Base-by-base conservation (phyloP, 495 filamentous ascomycete species). In the Penicillium steckii region DNA sequence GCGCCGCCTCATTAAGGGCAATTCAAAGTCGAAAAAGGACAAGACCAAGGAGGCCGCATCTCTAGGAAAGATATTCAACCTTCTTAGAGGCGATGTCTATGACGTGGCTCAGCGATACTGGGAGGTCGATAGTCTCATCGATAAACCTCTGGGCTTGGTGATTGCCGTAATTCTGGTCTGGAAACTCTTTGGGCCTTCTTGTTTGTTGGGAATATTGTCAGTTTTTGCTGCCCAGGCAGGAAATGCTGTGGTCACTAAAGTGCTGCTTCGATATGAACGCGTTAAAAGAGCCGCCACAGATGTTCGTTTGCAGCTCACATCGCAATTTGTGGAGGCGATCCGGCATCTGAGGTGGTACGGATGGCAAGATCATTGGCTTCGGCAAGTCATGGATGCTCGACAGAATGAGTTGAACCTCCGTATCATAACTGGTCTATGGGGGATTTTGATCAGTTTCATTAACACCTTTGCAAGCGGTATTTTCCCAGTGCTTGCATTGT, bases 291-390 rank as follows among this genome's bases (percentile, higher is more conserved):
- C 71, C 0, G 83, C 84, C 2, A 89, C 89, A 1, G 90, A 95
- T 67, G 64, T 62, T 13, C 85, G 88, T 53, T 77, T 91, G 8
- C 86, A 92, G 60, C 81, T 83, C 7, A 85, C 84, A 9, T 84
- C 85, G 17, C 88, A 95, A 64, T 89, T 91, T 50, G 85, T 93
- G 38, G 88, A 91, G 62, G 82, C 87, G 3, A 90, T 93, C 30
- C 82, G 90, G n/a, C 89, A 91, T 59, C 74, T 95, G 18, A 81
- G 90, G 10, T 95, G 87, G 85, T 92, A 95, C 61, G 88, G 85
- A 26, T 95, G 90, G 90, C 88, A 95, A 67, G 77, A 82, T 45
- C 77, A 84, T 42, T 95, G 90, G 90, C 80, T 92, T 21, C 73
- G 67, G 13, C 78, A 80, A 45, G 87, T 93, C 51, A 83, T 93